Conservation (phyloP, 306 rosid genomes). For the Prunus campanulata region DNA sequence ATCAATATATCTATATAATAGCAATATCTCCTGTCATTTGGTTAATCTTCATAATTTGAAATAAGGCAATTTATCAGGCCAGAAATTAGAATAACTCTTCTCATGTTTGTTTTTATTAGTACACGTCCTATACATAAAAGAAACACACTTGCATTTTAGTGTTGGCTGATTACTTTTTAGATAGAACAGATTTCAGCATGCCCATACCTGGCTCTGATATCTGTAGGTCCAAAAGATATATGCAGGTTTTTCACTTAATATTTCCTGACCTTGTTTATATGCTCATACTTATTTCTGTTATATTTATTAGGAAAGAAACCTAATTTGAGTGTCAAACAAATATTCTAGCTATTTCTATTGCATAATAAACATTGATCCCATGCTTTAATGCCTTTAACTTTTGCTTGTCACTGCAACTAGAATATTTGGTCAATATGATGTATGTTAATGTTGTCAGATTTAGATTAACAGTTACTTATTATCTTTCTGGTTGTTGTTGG, state of each 20-base stretch:
- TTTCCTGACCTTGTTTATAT: no score
- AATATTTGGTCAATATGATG: not conserved
- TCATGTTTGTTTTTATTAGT: not conserved
- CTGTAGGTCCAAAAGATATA: no score
- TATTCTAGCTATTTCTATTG: not conserved
- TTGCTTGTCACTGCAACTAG: not conserved
- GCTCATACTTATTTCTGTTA: not conserved
- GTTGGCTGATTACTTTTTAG: not conserved
- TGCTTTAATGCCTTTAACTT: not conserved
- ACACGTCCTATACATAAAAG: not conserved
- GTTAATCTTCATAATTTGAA: not conserved
- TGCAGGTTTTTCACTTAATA: no score
- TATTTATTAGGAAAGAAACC: not conserved
- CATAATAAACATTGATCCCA: not conserved
- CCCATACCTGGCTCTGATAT: not conserved
- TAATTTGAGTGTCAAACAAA: not conserved
- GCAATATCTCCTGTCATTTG: not conserved
- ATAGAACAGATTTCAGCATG: not conserved
- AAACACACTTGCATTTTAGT: not conserved
- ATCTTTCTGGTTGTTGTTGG: not conserved
- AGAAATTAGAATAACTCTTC: no score
- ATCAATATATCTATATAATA: no score
- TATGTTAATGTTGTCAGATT: not conserved
- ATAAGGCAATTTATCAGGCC: not conserved
- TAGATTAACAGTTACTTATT: not conserved